Evolutionary conservation across 1,284 basidiomycete species (phyloP), one percentile per base, ranked within the genome.

Genomic region (Phylloboletellus chloephorus): DNA sequence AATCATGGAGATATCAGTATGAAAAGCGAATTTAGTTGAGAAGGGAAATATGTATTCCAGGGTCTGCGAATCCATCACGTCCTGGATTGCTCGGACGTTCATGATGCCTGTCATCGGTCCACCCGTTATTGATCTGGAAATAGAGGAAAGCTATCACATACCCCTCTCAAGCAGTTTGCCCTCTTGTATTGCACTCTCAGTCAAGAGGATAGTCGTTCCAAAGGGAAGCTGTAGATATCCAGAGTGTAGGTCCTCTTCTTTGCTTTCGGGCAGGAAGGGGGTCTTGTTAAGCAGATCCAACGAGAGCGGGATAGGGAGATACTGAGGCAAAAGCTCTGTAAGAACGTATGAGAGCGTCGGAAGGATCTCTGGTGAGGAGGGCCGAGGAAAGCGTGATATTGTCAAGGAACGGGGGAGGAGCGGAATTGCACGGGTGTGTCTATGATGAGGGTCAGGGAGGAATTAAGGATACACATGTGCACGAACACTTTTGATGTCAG

Each of bases 31-130:
- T 42, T 59, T 67, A 52, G 79, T 85, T 22, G 55, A 61, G 63
- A 78, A 93, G 0, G 90, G 89, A 60, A 92, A 93, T 22, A 73
- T 63, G 58, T 92, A 93, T 9, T 79, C 69, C n/a, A 92, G 64
- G 3, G 77, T 82, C 54, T 90, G 88, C 11, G 68, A 65, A 29
- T 67, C 68, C 56, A 92, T 76, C 43, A 79, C 72, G 35, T 81
- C 74, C 46, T 88, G 82, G n/a, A 86, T 62, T 0, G 79, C 73
- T 31, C 68, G 74, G 23, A 92, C 63, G 52, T 90, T 93, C 44
- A 65, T 60, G 4, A 92, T 57, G 3, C 88, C 86, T 81, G 47
- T 13, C 8, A 30, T 31, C 15, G 4, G 11, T 13, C 7, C 26
- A 17, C 12, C 4, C 2, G 5, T 52, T 15, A 33, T 19, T 16